phyloP scores from a whole-genome alignment of 2,329 filamentous ascomycete genomes.

The Podosphaera xanthii region DNA sequence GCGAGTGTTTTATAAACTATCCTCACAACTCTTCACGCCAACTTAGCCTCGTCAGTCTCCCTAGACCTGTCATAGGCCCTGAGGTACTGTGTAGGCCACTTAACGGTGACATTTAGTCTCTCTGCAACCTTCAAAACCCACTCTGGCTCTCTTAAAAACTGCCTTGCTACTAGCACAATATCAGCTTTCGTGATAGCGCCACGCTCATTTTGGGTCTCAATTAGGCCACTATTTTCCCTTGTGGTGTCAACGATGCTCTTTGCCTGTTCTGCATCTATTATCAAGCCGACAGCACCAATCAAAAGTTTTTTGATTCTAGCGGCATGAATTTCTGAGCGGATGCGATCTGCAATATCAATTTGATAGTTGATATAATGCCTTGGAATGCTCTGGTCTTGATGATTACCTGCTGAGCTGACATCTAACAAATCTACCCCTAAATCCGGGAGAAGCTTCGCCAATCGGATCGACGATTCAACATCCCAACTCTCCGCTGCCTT shows the following conservation, averaged over 20 bases:
- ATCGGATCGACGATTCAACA: slow-evolving; percentile 22
- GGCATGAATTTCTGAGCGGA: slow-evolving; percentile 40
- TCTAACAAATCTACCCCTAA: slow-evolving; percentile 66
- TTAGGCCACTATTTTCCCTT: slow-evolving; percentile 17
- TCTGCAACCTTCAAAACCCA: slow-evolving; percentile 53
- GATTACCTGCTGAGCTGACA: slow-evolving; percentile 55
- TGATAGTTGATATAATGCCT: slow-evolving; percentile 37
- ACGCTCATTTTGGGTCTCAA: slow-evolving; percentile 18
- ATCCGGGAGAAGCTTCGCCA: slow-evolving; percentile 47
- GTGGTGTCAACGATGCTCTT: slow-evolving; percentile 20
- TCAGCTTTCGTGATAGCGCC: slow-evolving; percentile 29
- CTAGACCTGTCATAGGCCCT: too few species aligned
- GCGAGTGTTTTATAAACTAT: too few species aligned
- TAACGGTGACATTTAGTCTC: slow-evolving; percentile 45
- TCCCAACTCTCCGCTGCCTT: slow-evolving; percentile 6
- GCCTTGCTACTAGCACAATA: slow-evolving; percentile 47
- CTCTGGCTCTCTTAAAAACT: slow-evolving; percentile 64
- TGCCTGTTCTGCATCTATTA: slow-evolving; percentile 47
- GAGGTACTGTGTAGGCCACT: slow-evolving; percentile 28
- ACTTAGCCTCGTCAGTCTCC: too few species aligned
- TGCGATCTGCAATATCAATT: slow-evolving; percentile 43
- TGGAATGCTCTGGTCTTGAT: slow-evolving; percentile 28
- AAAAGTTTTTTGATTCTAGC: slow-evolving; percentile 30
- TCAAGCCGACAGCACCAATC: slow-evolving; percentile 53
- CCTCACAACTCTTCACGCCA: too few species aligned